Evolutionary conservation across 1,284 basidiomycete species (phyloP).

Genomic region (Melanopsichium pennsylvanicum): DNA sequence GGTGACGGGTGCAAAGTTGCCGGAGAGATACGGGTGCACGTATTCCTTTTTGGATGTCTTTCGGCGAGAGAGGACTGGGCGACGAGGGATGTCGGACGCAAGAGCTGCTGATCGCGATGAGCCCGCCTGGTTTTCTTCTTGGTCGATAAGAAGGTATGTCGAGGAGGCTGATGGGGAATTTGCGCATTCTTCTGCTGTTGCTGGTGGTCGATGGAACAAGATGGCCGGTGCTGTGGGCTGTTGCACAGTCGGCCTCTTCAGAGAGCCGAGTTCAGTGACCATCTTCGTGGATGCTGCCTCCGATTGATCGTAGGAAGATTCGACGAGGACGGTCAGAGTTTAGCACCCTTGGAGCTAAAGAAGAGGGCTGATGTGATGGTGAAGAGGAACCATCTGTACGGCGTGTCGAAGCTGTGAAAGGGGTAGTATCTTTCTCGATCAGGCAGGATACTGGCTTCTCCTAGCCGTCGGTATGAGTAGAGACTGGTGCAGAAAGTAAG

Average conservation of each 20-base stretch:
- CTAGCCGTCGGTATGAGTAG: too few relatives aligned
- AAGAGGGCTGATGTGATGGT: background rate
- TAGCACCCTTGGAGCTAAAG: background rate
- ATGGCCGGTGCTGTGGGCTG: constrained; percentile 14
- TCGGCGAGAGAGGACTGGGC: constrained; percentile 31
- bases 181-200: background rate
- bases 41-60: constrained; percentile 38
- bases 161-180: constrained; percentile 11
- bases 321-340: background rate
- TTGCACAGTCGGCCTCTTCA: constrained; percentile 4
- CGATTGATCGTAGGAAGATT: too few relatives aligned
- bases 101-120: constrained; percentile 1
- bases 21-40: constrained; percentile 63
- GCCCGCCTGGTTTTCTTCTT: constrained; percentile 6
- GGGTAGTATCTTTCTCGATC: too few relatives aligned
- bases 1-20: constrained; percentile 65
- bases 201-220: constrained; percentile 19
- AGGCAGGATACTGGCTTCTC: too few relatives aligned
- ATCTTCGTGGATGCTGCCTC: constrained; percentile 2
- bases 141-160: constrained; percentile 2
- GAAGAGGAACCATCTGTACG: background rate
- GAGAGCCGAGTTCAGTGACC: background rate
- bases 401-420: too few relatives aligned
- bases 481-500: too few relatives aligned
- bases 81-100: constrained; percentile 11